These are phyloP conservation scores for Tetrapyrgos nigripes DNA, from an alignment of 1,284 basidiomycete genomes.

Conservation along the genomic window DNA sequence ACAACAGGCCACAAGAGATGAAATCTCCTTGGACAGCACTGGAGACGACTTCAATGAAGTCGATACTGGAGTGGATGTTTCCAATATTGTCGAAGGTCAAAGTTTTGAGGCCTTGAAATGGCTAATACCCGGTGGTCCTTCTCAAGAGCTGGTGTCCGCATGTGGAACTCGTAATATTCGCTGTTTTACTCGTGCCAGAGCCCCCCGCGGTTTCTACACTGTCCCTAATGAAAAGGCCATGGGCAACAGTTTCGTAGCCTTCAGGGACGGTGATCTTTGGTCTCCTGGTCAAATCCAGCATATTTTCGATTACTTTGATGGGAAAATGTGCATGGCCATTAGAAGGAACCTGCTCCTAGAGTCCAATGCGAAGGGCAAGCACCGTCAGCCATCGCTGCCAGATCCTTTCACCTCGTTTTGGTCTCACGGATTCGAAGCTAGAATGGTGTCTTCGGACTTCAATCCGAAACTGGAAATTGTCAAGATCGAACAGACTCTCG, in stretches of 20 bases:
- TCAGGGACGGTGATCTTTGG: neutral
- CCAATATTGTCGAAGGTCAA: neutral
- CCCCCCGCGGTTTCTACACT: conserved; percentile 2
- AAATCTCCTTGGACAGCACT: too few relatives aligned
- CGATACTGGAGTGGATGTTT: neutral
- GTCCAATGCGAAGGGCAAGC: neutral
- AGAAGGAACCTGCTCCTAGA: neutral
- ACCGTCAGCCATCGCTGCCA: too few relatives aligned
- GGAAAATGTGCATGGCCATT: neutral
- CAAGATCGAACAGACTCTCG: neutral
- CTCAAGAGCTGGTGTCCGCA: neutral
- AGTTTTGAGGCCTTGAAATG: neutral
- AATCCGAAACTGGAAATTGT: neutral
- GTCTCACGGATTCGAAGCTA: conserved; percentile 5
- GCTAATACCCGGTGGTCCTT: neutral
- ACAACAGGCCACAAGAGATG: too few relatives aligned
- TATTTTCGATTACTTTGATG: neutral
- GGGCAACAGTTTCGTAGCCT: conserved; percentile 10
- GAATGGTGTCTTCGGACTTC: conserved; percentile 8
- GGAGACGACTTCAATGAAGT: neutral
- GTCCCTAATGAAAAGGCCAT: neutral
- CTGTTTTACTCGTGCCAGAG: neutral
- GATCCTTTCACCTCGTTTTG: conserved; percentile 7
- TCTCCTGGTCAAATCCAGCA: conserved; percentile 11
- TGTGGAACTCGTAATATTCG: neutral